Evolutionary conservation across 306 rosid genomes (phyloP).

Genomic region (Cucurbita moschata): DNA sequence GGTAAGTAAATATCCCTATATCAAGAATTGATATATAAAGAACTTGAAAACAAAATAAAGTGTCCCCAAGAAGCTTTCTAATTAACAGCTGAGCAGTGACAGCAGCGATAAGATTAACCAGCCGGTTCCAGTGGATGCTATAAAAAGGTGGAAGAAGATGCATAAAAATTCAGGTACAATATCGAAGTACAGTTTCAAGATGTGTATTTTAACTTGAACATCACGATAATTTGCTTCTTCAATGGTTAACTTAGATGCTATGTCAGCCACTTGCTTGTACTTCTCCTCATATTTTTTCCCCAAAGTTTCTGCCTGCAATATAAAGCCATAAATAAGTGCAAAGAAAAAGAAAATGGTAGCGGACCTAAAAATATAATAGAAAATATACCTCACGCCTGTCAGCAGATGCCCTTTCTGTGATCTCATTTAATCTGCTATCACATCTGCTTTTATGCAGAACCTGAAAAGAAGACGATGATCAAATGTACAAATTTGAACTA

Average conservation of each 20-base stretch:
- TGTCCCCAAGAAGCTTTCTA: neutral
- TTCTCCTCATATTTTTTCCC: slow-evolving; percentile 88
- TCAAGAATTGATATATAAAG: neutral
- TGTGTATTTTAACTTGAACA: slow-evolving; percentile 46
- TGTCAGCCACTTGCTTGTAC: slow-evolving; percentile 73
- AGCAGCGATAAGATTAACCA: neutral
- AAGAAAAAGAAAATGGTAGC: no score
- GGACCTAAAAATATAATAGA: no score
- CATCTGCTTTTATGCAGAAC: slow-evolving; percentile 97
- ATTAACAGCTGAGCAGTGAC: neutral
- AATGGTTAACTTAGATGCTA: slow-evolving; percentile 78
- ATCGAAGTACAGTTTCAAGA: neutral
- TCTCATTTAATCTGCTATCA: slow-evolving; percentile 86
- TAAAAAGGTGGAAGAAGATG: neutral
- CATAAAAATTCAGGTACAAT: neutral
- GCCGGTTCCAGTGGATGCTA: neutral
- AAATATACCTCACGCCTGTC: slow-evolving; percentile 76
- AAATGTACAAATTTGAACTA: no score
- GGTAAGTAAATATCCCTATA: neutral
- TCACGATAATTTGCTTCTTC: slow-evolving; percentile 94
- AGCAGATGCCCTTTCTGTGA: slow-evolving; percentile 57
- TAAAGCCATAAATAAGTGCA: no score
- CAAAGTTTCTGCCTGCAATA: slow-evolving; percentile 59
- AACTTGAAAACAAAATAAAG: neutral
- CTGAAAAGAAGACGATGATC: slow-evolving; percentile 16